Conservation (phyloP, 2,329 filamentous ascomycete genomes). For the Colletotrichum sp. region DNA sequence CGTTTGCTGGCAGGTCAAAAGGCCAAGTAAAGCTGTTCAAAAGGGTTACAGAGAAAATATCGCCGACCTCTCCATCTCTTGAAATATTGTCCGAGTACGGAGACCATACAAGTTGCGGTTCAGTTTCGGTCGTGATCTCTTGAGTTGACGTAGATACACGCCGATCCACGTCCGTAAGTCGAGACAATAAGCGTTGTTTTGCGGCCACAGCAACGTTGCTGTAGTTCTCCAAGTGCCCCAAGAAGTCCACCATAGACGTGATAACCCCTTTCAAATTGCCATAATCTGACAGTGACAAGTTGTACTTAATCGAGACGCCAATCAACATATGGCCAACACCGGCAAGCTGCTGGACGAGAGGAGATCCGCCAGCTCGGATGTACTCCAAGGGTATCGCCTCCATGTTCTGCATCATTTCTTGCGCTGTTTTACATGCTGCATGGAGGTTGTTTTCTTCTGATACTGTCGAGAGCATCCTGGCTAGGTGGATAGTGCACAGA, state of each 20-base stretch:
- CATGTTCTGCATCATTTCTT: conserved; percentile 4
- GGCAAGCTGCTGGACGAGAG: neutral
- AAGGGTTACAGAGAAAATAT: neutral
- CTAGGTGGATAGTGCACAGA: conserved; percentile 3
- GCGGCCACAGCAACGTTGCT: neutral
- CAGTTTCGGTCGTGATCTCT: neutral
- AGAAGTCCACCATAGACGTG: neutral
- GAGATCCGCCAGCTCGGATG: neutral
- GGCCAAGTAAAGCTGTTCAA: neutral
- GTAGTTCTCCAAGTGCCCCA: neutral
- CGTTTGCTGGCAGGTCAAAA: neutral
- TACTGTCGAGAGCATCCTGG: neutral
- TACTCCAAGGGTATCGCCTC: neutral
- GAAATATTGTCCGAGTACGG: neutral
- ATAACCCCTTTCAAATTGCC: neutral
- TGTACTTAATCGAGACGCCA: neutral
- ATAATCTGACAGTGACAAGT: neutral
- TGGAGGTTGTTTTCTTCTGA: neutral
- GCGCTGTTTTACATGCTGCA: neutral
- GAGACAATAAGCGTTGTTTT: neutral
- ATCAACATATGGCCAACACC: conserved; percentile 3
- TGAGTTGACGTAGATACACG: neutral
- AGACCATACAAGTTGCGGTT: neutral
- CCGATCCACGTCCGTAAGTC: neutral
- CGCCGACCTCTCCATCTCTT: neutral